Base-by-base conservation (phyloP, 306 rosid genomes). In the Quercus rubra region DNA sequence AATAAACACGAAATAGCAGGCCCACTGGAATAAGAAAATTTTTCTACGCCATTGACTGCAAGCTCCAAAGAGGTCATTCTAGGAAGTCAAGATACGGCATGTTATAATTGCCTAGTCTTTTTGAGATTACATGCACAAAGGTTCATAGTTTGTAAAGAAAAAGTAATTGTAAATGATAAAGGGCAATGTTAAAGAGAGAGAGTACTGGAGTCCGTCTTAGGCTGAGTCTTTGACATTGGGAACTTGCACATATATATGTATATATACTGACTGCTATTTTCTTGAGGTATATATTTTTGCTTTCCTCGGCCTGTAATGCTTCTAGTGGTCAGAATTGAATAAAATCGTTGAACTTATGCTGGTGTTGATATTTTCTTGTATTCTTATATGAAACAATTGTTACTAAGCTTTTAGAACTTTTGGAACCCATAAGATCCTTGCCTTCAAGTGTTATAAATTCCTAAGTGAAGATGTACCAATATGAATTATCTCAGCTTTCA, bases 201-300 rank as follows among this genome's bases (percentile, higher is more conserved):
- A 38, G 78, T 77, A 64, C 73, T 55, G 75, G 54, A 23, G 57
- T 76, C 30, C 2, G 63, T 78, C 30, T 70, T 58, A 71, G 85
- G 68, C 84, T 69, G 77, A 21, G 66, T 70, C 55, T 71, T 83
- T 54, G 27, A 74, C 74, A 12, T 13, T 90, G 85, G 64, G 30
- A 77, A 76, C 87, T 81, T 80, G 63, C 76, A 76, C 74, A 49
- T 35, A 74, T 67, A n/a, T 79, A 63, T 94, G 94, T 91, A 92
- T 88, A 92, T 89, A 91, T 79, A 81, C 88, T 77, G 82, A 81
- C 88, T 77, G 82, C 90, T 82, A 77, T 68, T 84, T 74, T 85
- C 80, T 61, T 75, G 55, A 28, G 14, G 49, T 8, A 23, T 28
- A 56, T 74, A 64, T 52, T 35, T 70, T 71, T 70, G 19, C 17